Evolutionary conservation across 257 asterid genomes (phyloP).

Genomic region (Linaria vulgaris): DNA sequence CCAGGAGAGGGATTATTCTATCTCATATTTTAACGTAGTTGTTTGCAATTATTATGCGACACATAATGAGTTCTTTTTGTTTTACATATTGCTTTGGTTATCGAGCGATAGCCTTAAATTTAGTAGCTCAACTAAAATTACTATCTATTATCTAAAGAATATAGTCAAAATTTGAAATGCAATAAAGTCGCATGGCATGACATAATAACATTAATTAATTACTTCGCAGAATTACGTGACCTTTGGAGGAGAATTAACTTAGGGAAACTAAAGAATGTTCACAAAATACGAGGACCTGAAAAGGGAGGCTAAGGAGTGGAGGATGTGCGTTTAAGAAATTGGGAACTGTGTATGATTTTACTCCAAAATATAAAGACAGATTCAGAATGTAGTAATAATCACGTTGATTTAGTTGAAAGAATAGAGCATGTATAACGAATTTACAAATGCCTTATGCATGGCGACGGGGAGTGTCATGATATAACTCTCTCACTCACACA

Average conservation of each 20-base stretch:
- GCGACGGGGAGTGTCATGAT: constrained; percentile 39
- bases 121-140: no score
- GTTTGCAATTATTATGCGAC: no score
- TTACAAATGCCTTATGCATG: constrained; percentile 26
- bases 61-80: no score
- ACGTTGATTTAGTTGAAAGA: constrained; percentile 21
- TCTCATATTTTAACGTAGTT: no score
- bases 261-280: background rate
- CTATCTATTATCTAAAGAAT: no score
- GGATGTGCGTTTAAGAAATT: constrained; percentile 42
- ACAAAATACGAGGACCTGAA: constrained; percentile 45
- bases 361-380: constrained; percentile 33
- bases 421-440: constrained; percentile 22
- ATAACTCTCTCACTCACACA: no score
- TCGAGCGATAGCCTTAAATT: no score
- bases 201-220: no score
- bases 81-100: no score
- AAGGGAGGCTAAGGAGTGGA: constrained; percentile 41
- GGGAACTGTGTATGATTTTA: constrained; percentile 39
- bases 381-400: constrained; percentile 25
- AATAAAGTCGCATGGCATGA: no score
- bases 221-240: background rate
- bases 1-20: no score
- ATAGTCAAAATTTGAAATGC: no score
- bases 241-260: background rate